Conservation (phyloP, 2,329 filamentous ascomycete genomes). For the Botrytis porri region DNA sequence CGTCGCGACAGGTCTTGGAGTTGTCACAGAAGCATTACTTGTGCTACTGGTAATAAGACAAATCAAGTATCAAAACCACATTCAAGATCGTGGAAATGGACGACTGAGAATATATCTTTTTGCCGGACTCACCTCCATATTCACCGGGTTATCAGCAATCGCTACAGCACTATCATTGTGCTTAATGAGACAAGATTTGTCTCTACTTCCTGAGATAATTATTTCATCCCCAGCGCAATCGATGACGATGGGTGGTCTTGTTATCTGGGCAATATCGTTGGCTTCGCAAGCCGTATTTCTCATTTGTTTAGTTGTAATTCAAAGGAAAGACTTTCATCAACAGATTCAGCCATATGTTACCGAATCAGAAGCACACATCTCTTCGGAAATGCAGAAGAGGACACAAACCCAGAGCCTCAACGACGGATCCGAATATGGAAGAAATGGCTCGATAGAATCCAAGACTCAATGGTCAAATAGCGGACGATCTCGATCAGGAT, state of each 20-base stretch:
- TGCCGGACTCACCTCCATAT: conserved; percentile 30
- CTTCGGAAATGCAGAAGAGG: conserved; percentile 31
- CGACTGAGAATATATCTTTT: conserved; percentile 33
- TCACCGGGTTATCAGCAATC: conserved; percentile 31
- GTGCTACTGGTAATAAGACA: conserved; percentile 32
- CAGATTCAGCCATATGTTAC: conserved; percentile 31
- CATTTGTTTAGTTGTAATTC: conserved; percentile 33
- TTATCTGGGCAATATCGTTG: conserved; percentile 34
- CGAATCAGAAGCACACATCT: conserved; percentile 24
- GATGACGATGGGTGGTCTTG: conserved; percentile 33
- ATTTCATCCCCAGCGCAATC: conserved; percentile 25
- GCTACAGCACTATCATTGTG: conserved; percentile 32
- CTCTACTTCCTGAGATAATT: conserved; percentile 27
- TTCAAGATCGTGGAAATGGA: conserved; percentile 31
- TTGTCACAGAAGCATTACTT: conserved; percentile 29
- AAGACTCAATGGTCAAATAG: conserved; percentile 40
- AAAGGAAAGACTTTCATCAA: conserved; percentile 33
- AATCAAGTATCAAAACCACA: conserved; percentile 33
- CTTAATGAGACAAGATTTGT: conserved; percentile 27
- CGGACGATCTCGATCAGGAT: conserved; percentile 46
- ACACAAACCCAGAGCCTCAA: conserved; percentile 23
- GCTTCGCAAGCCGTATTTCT: conserved; percentile 34
- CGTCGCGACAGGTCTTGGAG: conserved; percentile 31
- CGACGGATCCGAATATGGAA: conserved; percentile 23
- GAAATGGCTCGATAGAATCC: conserved; percentile 29